These are phyloP conservation scores for Podospora comata DNA, from an alignment of 495 filamentous ascomycete species.

Conservation along the genomic window DNA sequence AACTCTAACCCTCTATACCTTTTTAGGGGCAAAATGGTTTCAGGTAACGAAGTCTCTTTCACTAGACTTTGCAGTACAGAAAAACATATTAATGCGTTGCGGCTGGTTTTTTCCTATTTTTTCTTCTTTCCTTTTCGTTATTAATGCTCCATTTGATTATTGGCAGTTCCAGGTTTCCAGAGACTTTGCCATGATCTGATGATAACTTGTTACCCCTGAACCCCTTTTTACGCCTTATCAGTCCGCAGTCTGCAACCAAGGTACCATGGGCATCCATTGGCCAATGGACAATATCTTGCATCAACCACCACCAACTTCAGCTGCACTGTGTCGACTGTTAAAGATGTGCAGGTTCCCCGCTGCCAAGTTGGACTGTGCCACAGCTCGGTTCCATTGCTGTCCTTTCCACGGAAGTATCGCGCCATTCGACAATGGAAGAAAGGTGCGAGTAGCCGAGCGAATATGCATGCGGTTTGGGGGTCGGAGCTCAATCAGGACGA, in stretches of 20 bases:
- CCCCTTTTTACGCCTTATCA: background rate
- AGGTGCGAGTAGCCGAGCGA: background rate
- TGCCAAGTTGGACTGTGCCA: slow-evolving; percentile 1
- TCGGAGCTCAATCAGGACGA: background rate
- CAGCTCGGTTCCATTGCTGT: background rate
- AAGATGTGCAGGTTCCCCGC: background rate
- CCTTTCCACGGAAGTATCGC: slow-evolving; percentile 1
- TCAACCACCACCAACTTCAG: background rate
- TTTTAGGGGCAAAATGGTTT: no score
- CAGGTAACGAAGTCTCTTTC: no score
- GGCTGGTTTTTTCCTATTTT: no score
- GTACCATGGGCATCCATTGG: background rate
- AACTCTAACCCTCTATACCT: no score
- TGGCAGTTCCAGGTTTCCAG: no score
- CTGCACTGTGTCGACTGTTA: background rate
- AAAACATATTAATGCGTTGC: no score
- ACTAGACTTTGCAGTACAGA: no score
- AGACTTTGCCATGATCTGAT: no score
- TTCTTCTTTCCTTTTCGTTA: no score
- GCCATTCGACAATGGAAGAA: background rate
- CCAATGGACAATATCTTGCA: background rate
- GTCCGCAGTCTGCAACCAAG: background rate
- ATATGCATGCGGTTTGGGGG: background rate
- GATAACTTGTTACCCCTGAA: no score
- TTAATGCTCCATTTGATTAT: no score